Percentiles rank a stretch among this genome's conserved stretches.
Evolutionary conservation across 257 asterid genomes (phyloP).

Genomic region (Solanum neorickii): DNA sequence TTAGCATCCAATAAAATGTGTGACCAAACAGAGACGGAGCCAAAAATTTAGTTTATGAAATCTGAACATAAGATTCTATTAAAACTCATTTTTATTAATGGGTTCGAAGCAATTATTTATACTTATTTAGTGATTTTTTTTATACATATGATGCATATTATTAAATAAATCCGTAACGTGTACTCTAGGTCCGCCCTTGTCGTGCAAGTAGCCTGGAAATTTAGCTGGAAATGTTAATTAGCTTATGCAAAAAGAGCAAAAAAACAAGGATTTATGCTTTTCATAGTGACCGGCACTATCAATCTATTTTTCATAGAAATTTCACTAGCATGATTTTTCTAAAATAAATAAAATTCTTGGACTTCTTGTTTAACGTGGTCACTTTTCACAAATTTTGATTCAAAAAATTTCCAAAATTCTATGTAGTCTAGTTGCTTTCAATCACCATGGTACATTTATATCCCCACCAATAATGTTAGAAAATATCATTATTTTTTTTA

Average conservation of each 20-base stretch:
- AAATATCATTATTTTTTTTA: neutral
- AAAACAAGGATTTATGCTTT: slow-evolving; percentile 15
- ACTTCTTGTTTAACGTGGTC: neutral
- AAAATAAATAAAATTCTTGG: neutral
- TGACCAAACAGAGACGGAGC: neutral
- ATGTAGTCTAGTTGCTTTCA: neutral
- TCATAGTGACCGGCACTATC: slow-evolving; percentile 42
- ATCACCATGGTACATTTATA: neutral
- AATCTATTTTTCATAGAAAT: slow-evolving; percentile 3
- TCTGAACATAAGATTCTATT: neutral
- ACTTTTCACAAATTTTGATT: neutral
- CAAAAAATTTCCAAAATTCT: neutral
- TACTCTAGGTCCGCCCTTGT: neutral
- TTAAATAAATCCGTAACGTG: neutral
- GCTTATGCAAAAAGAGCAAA: slow-evolving; percentile 12
- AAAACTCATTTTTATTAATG: neutral
- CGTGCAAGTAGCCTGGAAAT: neutral
- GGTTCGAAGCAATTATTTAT: neutral
- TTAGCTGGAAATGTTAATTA: neutral
- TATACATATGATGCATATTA: neutral
- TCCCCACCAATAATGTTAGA: neutral
- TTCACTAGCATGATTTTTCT: neutral
- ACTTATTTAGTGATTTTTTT: neutral
- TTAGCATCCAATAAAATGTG: neutral
- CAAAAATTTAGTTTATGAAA: neutral